Base-by-base conservation (phyloP, 345 rosid species). In the Salix koriyanagi region DNA sequence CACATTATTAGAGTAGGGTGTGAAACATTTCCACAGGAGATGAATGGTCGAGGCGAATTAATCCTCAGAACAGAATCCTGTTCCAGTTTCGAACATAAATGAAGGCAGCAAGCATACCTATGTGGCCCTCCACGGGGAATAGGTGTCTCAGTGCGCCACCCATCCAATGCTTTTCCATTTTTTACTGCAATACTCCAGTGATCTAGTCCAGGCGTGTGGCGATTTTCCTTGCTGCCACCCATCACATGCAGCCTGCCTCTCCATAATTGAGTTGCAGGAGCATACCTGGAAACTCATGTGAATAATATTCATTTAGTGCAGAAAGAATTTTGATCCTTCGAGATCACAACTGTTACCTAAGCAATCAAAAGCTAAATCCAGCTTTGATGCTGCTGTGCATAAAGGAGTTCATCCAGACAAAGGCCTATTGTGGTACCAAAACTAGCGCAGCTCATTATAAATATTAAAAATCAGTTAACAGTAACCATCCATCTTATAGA, bases 111-210 rank as follows among this genome's bases (percentile, higher is more conserved):
- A 23, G n/a, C 16, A 78, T 26, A 94, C 97, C 95, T 89, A 83
- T 94, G 97, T 3, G 97, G 98, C 75, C 98, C 97, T 65, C 98
- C 98, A 50, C 91, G 89, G 39, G 98, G 97, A 70, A 94, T 90
- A 2, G 89, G 94, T 23, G 87, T 75, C 84, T 92, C 95, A 19
- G 75, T 75, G 9, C 76, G 81, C 97, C 98, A 94, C 39, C 85
- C 65, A 71, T 91, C 97, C 21, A 89, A 71, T 39, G 89, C 88
- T 79, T 84, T 87, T 41, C 97, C 98, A 78, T 91, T 86, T 83
- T 88, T 90, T 0, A 91, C 92, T 70, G 90, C 95, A 62, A 92
- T 86, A 66, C 97, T 94, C 97, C 97, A 94, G 77, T 94, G 97
- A 39, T 94, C 95, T 68, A 84, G 37, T 21, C 88, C 92, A 12